Evolutionary conservation across 2,329 filamentous ascomycete genomes (phyloP), one percentile per base, ranked within the genome.

Genomic region (Penicillium italicum): DNA sequence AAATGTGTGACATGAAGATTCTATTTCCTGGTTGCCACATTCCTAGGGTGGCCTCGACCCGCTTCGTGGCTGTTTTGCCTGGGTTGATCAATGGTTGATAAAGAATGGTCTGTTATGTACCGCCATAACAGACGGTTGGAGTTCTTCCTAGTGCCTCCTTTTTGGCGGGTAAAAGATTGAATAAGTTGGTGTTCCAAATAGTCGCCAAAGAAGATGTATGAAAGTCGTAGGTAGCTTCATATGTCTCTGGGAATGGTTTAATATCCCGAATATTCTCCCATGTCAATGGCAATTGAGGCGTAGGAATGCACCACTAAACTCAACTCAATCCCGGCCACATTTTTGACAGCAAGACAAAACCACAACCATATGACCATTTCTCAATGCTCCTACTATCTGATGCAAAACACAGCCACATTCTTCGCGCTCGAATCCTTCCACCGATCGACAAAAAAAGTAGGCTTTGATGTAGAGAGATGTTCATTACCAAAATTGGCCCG

Each of bases 21-120:
- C 20, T 38, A 36, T 41, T 33, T 9, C 26, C 24, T 54, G 28
- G 34, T 42, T 45, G 34, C 46, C 48, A 45, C 46, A 49, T 49
- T 43, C 43, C 36, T 24, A 45, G 40, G 24, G 46, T 47, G 30
- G 54, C 41, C 51, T 56, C 53, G 22, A 4, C 38, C 40, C 50
- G 50, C 52, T 45, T 6, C n/a, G 36, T 41, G 49, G 20, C 38
- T 41, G 31, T n/a, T 49, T 44, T 36, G 11, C 12, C 43, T 41
- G 12, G 1, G 49, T 38, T 20, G 40, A 52, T 50, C 55, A 42
- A 47, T 18, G 33, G 38, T 53, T 36, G 38, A 31, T 53, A 41
- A 53, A 50, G 28, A 42, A 37, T 42, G 44, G 33, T 26, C 31
- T 40, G 16, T n/a, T 11, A 40, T 40, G 42, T 22, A 51, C 14